Conservation (phyloP, 441 rosid species). For the Flueggea neowawraea region DNA sequence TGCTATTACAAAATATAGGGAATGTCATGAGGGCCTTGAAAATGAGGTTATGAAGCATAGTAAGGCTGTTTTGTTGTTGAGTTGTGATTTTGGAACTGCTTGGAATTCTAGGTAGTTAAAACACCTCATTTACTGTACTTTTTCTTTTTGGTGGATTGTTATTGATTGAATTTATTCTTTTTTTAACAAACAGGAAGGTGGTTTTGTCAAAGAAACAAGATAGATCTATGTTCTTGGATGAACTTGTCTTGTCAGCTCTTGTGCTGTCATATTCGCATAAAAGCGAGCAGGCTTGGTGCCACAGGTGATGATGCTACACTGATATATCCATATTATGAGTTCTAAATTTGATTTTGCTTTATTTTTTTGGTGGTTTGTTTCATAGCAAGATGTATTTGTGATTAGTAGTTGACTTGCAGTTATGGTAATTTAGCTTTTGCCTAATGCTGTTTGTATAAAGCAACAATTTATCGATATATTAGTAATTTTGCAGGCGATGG, state of each 20-base stretch:
- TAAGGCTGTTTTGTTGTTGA: constrained; percentile 66
- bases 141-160: background rate
- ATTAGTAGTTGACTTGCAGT: too few species aligned
- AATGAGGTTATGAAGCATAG: constrained; percentile 70
- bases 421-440: too few species aligned
- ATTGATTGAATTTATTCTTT: background rate
- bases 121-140: background rate
- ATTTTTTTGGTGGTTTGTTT: background rate
- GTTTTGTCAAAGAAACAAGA: constrained; percentile 49
- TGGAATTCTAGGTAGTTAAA: constrained; percentile 81
- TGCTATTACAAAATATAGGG: constrained; percentile 35
- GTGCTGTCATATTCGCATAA: constrained; percentile 82
- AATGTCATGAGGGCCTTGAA: constrained; percentile 24
- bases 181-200: constrained; percentile 50
- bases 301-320: constrained; percentile 40
- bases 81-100: constrained; percentile 83
- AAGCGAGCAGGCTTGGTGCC: constrained; percentile 96
- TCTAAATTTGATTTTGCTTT: background rate
- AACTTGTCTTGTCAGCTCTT: constrained; percentile 71
- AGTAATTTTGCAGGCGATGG: constrained; percentile 69
- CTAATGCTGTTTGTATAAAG: too few species aligned
- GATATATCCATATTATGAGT: too few species aligned
- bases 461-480: constrained; percentile 9
- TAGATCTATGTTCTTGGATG: constrained; percentile 49
- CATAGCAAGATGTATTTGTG: too few species aligned